Percentiles rank a stretch among this genome's conserved stretches.
Conservation (phyloP, 2,329 filamentous ascomycete genomes). For the Mycosphaerella sp. region DNA sequence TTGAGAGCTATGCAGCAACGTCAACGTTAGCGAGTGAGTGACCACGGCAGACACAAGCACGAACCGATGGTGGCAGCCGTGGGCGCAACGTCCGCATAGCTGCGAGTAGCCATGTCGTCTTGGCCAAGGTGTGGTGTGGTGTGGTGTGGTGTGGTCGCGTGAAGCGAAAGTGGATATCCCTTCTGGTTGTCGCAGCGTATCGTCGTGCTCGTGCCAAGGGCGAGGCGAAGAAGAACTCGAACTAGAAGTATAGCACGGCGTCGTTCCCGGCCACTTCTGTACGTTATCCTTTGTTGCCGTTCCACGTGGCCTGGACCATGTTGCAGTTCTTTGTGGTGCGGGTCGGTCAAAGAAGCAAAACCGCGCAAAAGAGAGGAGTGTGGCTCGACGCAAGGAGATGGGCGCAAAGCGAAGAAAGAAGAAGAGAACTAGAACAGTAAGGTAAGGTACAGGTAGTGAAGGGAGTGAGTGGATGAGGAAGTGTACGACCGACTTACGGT, state of each 20-base stretch:
- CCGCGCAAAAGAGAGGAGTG: neutral
- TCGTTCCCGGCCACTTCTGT: neutral
- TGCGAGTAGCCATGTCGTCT: slow-evolving; percentile 32
- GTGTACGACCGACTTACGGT: slow-evolving; percentile 19
- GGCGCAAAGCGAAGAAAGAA: slow-evolving; percentile 1
- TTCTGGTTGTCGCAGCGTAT: neutral
- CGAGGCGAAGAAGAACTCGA: too few relatives aligned
- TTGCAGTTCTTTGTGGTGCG: neutral
- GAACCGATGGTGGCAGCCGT: slow-evolving; percentile 38
- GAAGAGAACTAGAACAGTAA: too few relatives aligned
- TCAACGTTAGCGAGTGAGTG: neutral
- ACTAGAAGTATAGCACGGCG: neutral
- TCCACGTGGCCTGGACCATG: slow-evolving; percentile 12
- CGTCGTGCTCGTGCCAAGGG: slow-evolving; percentile 2
- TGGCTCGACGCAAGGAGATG: neutral
- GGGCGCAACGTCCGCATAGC: slow-evolving; percentile 33
- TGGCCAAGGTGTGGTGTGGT: neutral
- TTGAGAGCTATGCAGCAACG: slow-evolving; percentile 37
- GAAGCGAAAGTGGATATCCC: neutral
- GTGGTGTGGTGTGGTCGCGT: neutral
- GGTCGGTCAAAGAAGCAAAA: neutral
- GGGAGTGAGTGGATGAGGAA: neutral
- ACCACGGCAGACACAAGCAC: slow-evolving; percentile 27
- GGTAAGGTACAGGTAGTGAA: too few relatives aligned
- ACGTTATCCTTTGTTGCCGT: slow-evolving; percentile 9